These are phyloP conservation scores for Nelumbo lutea DNA, from an alignment of 164 flowering plant genomes.

Conservation along the genomic window DNA sequence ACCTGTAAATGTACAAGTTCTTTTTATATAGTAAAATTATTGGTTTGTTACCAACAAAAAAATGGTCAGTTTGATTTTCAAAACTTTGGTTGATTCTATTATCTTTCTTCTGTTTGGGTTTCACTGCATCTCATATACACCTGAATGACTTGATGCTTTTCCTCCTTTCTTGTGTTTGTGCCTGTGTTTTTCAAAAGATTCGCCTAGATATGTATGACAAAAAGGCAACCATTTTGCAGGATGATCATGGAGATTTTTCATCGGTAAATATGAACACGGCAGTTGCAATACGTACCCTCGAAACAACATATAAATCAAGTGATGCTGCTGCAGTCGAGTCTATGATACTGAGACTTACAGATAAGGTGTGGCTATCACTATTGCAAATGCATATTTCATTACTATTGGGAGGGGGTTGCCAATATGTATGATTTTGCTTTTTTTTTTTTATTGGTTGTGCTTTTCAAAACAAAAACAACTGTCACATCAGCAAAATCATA, in stretches of 20 bases:
- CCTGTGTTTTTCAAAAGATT: not conserved
- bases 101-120: not conserved
- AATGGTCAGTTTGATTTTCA: no score
- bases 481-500: not conserved
- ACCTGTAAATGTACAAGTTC: no score
- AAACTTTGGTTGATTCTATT: no score
- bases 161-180: not conserved
- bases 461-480: no score
- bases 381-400: not conserved
- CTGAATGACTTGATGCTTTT: not conserved
- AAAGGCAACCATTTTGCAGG: constrained; percentile 38
- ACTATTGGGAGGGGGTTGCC: not conserved
- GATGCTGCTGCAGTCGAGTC: constrained; percentile 93
- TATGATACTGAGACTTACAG: constrained; percentile 76
- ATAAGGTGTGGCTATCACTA: constrained; percentile 45
- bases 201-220: constrained; percentile 1
- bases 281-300: constrained; percentile 97
- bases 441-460: no score
- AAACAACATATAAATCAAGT: constrained; percentile 90
- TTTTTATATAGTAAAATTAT: no score
- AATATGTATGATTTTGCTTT: no score
- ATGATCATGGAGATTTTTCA: constrained; percentile 93
- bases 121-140: not conserved
- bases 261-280: constrained; percentile 99
- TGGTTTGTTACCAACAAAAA: no score